Base-by-base conservation (phyloP, 768 basidiomycete genomes). In the Pholiota microspora region DNA sequence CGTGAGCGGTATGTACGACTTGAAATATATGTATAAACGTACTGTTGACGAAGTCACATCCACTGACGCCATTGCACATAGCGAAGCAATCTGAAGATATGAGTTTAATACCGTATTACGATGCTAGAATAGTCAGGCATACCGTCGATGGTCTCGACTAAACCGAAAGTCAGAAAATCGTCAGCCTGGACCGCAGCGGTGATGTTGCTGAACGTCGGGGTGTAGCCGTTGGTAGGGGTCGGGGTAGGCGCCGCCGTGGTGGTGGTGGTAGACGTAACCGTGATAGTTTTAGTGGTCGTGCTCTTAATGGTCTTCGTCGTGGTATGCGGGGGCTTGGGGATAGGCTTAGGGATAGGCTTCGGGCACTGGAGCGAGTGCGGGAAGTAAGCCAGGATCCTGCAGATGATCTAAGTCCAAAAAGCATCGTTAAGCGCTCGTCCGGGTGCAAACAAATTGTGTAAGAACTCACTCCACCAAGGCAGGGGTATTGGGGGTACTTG, bases 21-120 rank as follows among this genome's bases (percentile, higher is more conserved):
- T 31, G 49, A 13, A 29, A 31, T 40, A 42, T n/a, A n/a, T n/a
- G 21, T 53, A 45, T 21, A 13, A 42, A 65, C 73, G 45, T 58
- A 78, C 76, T 71, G 61, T 79, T 79, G 51, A 70, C 69, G 57
- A 79, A 79, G 10, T 50, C 64, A 62, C 77, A 79, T 18, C 72
- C 74, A 6, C 25, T 2, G 49, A 77, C 73, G 31, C 60, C 56
- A 64, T 75, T 65, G 57, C 77, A 79, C 77, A 77, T 79, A 13
- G 71, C 65, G 62, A 71, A 69, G 64, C 77, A 79, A 28, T 75
- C 76, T 78, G 44, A n/a, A 10, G 45, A 13, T 7, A 8, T n/a
- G 9, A 9, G 3, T 21, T 28, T 6, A n/a, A 2, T n/a, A n/a
- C n/a, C n/a, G n/a, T n/a, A 28, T 31, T 40, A 5, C n/a, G 29